Percentiles rank a stretch among this genome's conserved stretches.
Evolutionary conservation across 139 green algal species (phyloP).

Genomic region (Chlorella sorokiniana): DNA sequence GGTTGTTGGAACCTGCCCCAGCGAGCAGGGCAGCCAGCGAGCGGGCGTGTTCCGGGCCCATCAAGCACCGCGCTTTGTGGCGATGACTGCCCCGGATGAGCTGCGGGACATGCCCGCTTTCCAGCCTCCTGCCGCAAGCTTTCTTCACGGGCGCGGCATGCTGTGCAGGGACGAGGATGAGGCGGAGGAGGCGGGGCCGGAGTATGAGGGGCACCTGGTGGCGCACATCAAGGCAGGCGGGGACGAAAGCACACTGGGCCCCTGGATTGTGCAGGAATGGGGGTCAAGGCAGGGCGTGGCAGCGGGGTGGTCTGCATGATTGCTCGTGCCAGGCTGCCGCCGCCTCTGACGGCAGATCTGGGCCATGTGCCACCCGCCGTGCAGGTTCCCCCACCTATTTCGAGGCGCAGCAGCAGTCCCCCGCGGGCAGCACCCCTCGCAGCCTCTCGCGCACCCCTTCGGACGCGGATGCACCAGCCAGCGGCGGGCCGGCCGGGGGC

Average conservation of each 20-base stretch:
- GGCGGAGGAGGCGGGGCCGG: slow-evolving; percentile 28
- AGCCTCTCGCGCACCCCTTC: slow-evolving; percentile 18
- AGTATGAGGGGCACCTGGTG: slow-evolving; percentile 77
- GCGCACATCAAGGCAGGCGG: slow-evolving; percentile 75
- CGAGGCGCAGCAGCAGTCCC: slow-evolving; percentile 33
- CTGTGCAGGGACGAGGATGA: slow-evolving; percentile 55
- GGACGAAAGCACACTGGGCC: too few species aligned
- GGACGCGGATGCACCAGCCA: neutral
- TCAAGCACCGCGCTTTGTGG: too few species aligned
- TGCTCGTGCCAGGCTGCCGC: neutral
- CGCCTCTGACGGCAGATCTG: neutral
- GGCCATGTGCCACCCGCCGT: neutral
- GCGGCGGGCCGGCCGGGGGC: neutral
- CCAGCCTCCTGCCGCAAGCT: neutral
- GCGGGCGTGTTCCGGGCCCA: too few species aligned
- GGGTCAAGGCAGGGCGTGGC: too few species aligned
- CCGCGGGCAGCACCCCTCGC: slow-evolving; percentile 8
- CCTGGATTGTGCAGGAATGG: too few species aligned
- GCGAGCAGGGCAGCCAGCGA: too few species aligned
- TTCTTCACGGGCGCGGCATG: neutral
- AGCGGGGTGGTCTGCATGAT: too few species aligned
- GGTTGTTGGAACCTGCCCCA: too few species aligned
- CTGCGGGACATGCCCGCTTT: neutral
- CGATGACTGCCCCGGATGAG: neutral
- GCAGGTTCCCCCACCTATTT: slow-evolving; percentile 37